phyloP scores from a whole-genome alignment of 1,284 basidiomycete species.

The Moesziomyces globuligerus region DNA sequence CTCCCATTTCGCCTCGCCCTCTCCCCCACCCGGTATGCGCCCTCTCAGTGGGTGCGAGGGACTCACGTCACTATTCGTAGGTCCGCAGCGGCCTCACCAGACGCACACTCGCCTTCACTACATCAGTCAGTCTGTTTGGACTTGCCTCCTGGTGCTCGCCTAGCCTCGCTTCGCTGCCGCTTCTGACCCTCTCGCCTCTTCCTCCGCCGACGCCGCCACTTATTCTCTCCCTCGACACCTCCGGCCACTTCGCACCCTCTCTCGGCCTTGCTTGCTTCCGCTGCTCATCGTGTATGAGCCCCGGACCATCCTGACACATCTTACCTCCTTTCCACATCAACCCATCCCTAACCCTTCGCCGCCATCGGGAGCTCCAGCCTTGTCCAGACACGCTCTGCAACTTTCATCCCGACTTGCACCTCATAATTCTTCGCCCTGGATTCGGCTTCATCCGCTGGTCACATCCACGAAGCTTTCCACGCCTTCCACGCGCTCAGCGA shows the following conservation, averaged over 20 bases:
- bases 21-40: not conserved
- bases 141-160: not conserved
- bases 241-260: not conserved
- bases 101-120: not conserved
- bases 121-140: not conserved
- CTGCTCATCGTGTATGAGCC: not conserved
- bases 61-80: not conserved
- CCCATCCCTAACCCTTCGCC: not conserved
- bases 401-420: not conserved
- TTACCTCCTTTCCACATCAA: not conserved
- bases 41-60: not conserved
- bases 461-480: not conserved
- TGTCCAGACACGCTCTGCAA: not conserved
- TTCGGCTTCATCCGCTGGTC: not conserved
- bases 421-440: not conserved
- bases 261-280: not conserved
- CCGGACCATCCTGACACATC: not conserved
- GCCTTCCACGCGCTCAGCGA: not conserved
- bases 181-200: not conserved
- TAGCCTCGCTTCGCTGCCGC: slow-evolving; percentile 2
- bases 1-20: not conserved
- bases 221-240: not conserved
- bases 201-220: not conserved
- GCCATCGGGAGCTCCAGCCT: no score
- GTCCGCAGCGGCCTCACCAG: not conserved